Conservation (phyloP, 352 stramenopile species). For the Bremia lactucae region DNA sequence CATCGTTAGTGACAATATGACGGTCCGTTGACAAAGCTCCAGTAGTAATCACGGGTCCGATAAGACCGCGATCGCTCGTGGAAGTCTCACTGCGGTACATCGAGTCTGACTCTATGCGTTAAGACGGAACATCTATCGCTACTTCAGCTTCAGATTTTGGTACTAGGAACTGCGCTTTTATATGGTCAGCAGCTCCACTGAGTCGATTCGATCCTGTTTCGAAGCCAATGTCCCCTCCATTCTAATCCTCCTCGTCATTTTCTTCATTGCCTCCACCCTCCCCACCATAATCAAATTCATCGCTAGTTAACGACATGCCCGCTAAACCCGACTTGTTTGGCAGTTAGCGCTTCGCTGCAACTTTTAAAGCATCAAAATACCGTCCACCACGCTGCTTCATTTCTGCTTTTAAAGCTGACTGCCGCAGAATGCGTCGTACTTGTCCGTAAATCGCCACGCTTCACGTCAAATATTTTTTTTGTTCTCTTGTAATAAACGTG, state of each 20-base stretch:
- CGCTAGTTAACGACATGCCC: constrained; percentile 27
- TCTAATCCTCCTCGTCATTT: constrained; percentile 19
- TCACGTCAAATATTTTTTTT: constrained; percentile 89
- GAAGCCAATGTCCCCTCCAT: constrained; percentile 14
- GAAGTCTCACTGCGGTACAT: constrained; percentile 1
- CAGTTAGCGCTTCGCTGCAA: constrained; percentile 67
- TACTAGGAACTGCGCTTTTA: constrained; percentile 2
- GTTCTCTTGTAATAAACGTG: constrained; percentile 90
- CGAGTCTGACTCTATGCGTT: constrained; percentile 8
- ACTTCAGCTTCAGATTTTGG: constrained; percentile 4
- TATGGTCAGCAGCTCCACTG: constrained; percentile 12
- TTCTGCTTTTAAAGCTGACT: constrained; percentile 54
- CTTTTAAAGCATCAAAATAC: constrained; percentile 54
- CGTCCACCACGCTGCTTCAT: constrained; percentile 73
- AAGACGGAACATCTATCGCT: constrained; percentile 7
- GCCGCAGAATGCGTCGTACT: constrained; percentile 57
- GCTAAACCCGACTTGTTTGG: constrained; percentile 67
- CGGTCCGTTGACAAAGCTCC: constrained; percentile 7
- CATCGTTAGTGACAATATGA: constrained; percentile 8
- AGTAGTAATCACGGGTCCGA: not conserved
- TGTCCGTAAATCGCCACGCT: constrained; percentile 86
- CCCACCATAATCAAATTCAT: constrained; percentile 16
- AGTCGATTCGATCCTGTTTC: constrained; percentile 15
- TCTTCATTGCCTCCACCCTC: constrained; percentile 24
- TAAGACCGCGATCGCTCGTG: not conserved